Evolutionary conservation across 805 yeast species (phyloP).

Genomic region (Sugiyamaella floridensis): DNA sequence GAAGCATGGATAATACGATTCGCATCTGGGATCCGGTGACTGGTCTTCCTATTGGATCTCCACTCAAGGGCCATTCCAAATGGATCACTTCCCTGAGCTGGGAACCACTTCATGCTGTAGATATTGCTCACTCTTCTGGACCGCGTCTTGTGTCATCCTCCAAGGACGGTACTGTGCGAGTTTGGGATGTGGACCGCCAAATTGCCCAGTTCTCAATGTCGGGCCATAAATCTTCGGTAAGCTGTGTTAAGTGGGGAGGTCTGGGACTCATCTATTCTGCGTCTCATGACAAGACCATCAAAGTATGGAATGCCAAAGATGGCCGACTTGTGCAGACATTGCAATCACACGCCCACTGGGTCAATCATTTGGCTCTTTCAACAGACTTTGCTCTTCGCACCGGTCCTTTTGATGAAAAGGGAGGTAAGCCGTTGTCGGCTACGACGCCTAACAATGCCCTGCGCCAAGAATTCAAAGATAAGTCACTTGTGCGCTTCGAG

Average conservation of each 20-base stretch:
- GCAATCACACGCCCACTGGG: constrained; percentile 95
- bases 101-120: constrained; percentile 86
- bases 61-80: constrained; percentile 75
- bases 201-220: constrained; percentile 62
- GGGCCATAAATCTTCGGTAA: constrained; percentile 84
- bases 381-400: constrained; percentile 82
- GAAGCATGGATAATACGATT: constrained; percentile 87
- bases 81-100: constrained; percentile 87
- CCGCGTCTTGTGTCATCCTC: constrained; percentile 74
- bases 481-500: constrained; percentile 56
- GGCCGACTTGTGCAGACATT: constrained; percentile 76
- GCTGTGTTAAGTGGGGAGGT: constrained; percentile 98
- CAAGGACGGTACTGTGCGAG: constrained; percentile 80
- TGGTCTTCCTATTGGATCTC: constrained; percentile 68
- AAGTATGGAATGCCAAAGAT: constrained; percentile 77
- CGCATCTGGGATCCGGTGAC: constrained; percentile 77
- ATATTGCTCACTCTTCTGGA: constrained; percentile 43
- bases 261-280: constrained; percentile 74
- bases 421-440: constrained; percentile 24
- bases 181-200: constrained; percentile 81
- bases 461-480: constrained; percentile 39
- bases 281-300: constrained; percentile 90
- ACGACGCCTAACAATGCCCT: constrained; percentile 30
- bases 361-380: constrained; percentile 84
- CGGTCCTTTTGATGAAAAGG: constrained; percentile 81